phyloP scores from a whole-genome alignment of 2,329 filamentous ascomycete species.

The Ramularia collo-cygni region DNA sequence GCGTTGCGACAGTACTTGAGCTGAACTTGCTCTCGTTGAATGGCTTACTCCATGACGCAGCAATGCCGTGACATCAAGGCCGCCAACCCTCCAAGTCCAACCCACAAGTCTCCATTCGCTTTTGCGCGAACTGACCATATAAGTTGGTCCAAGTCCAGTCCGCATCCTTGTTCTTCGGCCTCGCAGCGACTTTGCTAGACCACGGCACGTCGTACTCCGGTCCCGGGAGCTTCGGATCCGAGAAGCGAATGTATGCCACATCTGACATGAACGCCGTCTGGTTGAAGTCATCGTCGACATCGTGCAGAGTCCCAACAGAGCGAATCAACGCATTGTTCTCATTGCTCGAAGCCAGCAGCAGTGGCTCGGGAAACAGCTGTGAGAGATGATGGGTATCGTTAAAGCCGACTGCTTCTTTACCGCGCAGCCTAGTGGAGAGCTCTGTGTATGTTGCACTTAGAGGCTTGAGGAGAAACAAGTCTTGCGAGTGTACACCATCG shows the following conservation, averaged over 20 bases:
- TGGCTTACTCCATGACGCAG: background rate
- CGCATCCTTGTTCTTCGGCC: constrained; percentile 41
- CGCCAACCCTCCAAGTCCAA: constrained; percentile 43
- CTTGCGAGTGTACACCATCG: constrained; percentile 26
- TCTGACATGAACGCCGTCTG: constrained; percentile 36
- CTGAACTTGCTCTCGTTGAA: no score
- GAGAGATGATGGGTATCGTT: constrained; percentile 29
- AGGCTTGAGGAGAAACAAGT: constrained; percentile 30
- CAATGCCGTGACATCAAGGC: background rate
- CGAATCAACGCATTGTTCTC: constrained; percentile 22
- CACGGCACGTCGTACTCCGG: constrained; percentile 47
- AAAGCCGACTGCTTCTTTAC: constrained; percentile 9
- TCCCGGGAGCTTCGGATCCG: constrained; percentile 42
- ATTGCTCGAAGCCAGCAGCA: constrained; percentile 22
- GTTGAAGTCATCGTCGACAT: constrained; percentile 34
- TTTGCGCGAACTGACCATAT: constrained; percentile 44
- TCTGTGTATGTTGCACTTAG: constrained; percentile 13
- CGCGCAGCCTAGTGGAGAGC: constrained; percentile 13
- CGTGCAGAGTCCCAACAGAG: constrained; percentile 27
- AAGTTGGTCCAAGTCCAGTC: constrained; percentile 44
- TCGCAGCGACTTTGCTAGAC: constrained; percentile 32
- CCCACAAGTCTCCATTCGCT: constrained; percentile 47
- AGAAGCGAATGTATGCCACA: constrained; percentile 42
- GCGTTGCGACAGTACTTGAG: no score
- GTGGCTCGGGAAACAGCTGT: constrained; percentile 20